Percentiles rank a stretch among this genome's conserved stretches.
Evolutionary conservation across 148 eudicot genomes (phyloP).

Genomic region (Vaccinium vitisidaea): DNA sequence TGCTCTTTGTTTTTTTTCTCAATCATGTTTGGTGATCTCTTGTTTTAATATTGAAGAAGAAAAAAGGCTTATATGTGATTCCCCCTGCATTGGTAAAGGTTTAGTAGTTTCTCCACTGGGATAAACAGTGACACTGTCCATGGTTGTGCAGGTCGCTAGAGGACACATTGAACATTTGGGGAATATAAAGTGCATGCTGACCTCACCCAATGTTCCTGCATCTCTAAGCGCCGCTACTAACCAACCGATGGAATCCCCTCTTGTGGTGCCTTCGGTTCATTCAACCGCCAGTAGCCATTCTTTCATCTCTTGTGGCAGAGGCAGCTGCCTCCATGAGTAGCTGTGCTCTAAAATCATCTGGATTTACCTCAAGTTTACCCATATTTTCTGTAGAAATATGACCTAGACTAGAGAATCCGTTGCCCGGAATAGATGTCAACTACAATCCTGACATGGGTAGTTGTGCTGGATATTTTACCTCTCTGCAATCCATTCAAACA

Average conservation of each 20-base stretch:
- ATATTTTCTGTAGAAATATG: conserved; percentile 59
- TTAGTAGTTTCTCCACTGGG: background rate
- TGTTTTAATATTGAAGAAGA: background rate
- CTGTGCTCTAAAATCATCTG: conserved; percentile 33
- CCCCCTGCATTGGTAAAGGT: background rate
- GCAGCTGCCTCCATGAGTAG: conserved; percentile 66
- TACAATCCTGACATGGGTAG: conserved; percentile 41
- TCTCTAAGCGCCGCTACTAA: conserved; percentile 26
- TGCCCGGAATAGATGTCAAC: conserved; percentile 27
- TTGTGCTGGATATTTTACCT: conserved; percentile 37
- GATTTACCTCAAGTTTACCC: conserved; percentile 29
- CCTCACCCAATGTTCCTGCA: conserved; percentile 30
- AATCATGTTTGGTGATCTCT: background rate
- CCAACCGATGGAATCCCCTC: conserved; percentile 23
- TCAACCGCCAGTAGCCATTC: conserved; percentile 37
- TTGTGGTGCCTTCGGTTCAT: conserved; percentile 21
- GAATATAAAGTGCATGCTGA: conserved; percentile 42
- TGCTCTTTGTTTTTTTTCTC: background rate
- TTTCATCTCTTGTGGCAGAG: conserved; percentile 92
- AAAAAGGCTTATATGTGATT: background rate
- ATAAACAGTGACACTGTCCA: conserved; percentile 11
- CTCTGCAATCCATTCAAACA: conserved; percentile 28
- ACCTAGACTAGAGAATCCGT: conserved; percentile 47
- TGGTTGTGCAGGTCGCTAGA: conserved; percentile 62
- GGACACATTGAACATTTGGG: conserved; percentile 45